Evolutionary conservation across 2,329 filamentous ascomycete species (phyloP), one percentile per base, ranked within the genome.

Genomic region (Scytalidium sp.): DNA sequence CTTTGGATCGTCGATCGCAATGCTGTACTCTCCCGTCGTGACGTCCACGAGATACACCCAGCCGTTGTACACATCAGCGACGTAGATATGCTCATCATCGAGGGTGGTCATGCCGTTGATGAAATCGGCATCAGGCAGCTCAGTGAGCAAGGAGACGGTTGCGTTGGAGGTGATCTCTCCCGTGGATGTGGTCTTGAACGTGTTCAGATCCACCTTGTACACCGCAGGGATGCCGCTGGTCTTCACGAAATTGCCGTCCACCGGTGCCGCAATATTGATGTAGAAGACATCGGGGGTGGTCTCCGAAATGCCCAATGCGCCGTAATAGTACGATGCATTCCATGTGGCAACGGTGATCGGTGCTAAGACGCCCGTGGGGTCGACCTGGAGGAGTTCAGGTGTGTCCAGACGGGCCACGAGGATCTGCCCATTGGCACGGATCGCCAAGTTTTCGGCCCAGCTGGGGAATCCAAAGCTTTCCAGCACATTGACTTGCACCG

Each of bases 231-330:
- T 23, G 6, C 55, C 55, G 20, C 50, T 59, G 1, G 56, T 58
- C 19, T 60, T 55, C 19, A 57, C 55, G 32, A 58, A 54, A 19
- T 56, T 59, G 8, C 60, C 60, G 6, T 59, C 54, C 11, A 63
- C 52, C 6, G 70, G 62, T 10, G 67, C 67, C 2, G 51, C 49
- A 2, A 48, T 32, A 15, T 49, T 45, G 29, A 56, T 44, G 39
- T 52, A 52, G 51, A 69, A 72, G 22, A 66, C 50, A 47, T 71
- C 63, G 2, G 56, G 48, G 6, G 54, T 41, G 13, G 64, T 56
- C 52, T 72, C 67, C 5, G 65, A 59, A 19, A 72, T 70, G 2
- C 68, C 68, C 3, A 65, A 54, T 4, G 65, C 52, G n/a, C 64
- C 61, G n/a, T 53, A 54, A 27, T 57, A 56, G 19, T 50, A 47